Evolutionary conservation across 2,329 filamentous ascomycete species (phyloP), one percentile per base, ranked within the genome.

Genomic region (Aspergillus terreus): DNA sequence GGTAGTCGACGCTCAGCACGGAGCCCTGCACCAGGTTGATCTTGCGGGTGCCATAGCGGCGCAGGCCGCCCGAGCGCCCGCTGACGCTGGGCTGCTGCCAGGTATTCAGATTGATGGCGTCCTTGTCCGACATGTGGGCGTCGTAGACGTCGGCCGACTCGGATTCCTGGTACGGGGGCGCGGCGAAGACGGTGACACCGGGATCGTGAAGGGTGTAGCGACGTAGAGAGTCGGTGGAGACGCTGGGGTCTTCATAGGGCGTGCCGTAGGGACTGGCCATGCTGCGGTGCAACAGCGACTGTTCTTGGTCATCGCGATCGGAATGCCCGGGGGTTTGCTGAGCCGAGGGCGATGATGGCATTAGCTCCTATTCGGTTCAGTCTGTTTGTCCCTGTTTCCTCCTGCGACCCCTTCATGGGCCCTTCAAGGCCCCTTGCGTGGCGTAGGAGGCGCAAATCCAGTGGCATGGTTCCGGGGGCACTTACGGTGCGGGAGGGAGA

Each of bases 21-120:
- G 90, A 92, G 66, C 94, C 92, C 76, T 97, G 92, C 17, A 95
- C 90, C 51, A 99, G 87, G 82, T 97, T 97, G 75, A 99, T 89
- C 77, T 96, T 97, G 75, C 94, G 85, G 52, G 94, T 97, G 59
- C 90, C 87, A 76, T 90, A 95, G 59, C 94, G 90, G 76, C 92
- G 92, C 63, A 97, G 80, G 5, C 46, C 52, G 14, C 64, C 63
- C 19, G 63, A 56, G 69, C 46, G 87, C 83, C 59, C 87, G 85
- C 75, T 96, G 90, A 70, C 92, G 83, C 72, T 88, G 83, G 51
- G 46, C 35, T 49, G 46, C 35, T 49, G 49, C 85, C 85, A 88
- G 49, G 84, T 86, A 67, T 88, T 85, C 12, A 85, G 87, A 62
- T 49, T 48, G 14, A 54, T 54, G 6, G 45, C 52, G 33, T 44